A percentile compares a stretch with the other conserved stretches of the same genome.
These are phyloP conservation scores for Delitschia confertaspora DNA, from an alignment of 495 filamentous ascomycete species.

Conservation along the genomic window DNA sequence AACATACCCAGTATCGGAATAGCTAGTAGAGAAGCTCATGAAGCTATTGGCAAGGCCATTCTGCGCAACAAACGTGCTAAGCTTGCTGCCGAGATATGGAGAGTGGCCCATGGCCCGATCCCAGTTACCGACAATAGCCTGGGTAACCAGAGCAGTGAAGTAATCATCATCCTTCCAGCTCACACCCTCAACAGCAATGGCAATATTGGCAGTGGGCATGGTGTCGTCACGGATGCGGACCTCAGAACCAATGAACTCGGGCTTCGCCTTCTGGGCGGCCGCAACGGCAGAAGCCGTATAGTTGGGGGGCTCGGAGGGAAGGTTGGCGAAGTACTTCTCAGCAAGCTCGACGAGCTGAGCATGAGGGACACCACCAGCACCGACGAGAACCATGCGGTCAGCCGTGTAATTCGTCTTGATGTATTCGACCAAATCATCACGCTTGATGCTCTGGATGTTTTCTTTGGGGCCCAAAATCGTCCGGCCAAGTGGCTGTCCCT, in stretches of 20 bases:
- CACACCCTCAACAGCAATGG: constrained; percentile 97
- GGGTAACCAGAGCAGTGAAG: constrained; percentile 93
- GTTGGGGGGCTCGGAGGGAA: constrained; percentile 64
- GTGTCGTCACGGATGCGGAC: constrained; percentile 92
- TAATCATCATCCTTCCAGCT: constrained; percentile 99
- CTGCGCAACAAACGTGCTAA: constrained; percentile 85
- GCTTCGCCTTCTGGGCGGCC: constrained; percentile 69
- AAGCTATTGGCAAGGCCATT: constrained; percentile 95
- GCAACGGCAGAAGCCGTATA: constrained; percentile 54
- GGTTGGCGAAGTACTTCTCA: constrained; percentile 82
- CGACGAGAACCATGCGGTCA: constrained; percentile 98
- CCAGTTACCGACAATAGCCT: constrained; percentile 99
- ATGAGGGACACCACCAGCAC: constrained; percentile 89
- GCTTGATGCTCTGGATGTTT: constrained; percentile 94
- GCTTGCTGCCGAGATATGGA: constrained; percentile 92
- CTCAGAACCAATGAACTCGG: constrained; percentile 94
- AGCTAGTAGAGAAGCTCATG: constrained; percentile 99
- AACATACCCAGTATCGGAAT: constrained; percentile 93
- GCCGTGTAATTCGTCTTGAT: constrained; percentile 99
- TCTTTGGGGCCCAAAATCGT: constrained; percentile 96
- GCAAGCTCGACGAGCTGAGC: constrained; percentile 87
- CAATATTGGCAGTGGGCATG: constrained; percentile 90
- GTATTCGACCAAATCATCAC: constrained; percentile 82
- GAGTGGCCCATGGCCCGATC: constrained; percentile 97
- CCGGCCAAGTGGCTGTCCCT: constrained; percentile 88